These are phyloP conservation scores for Paralagenidium karlingii DNA, from an alignment of 352 stramenopile species.

Conservation along the genomic window DNA sequence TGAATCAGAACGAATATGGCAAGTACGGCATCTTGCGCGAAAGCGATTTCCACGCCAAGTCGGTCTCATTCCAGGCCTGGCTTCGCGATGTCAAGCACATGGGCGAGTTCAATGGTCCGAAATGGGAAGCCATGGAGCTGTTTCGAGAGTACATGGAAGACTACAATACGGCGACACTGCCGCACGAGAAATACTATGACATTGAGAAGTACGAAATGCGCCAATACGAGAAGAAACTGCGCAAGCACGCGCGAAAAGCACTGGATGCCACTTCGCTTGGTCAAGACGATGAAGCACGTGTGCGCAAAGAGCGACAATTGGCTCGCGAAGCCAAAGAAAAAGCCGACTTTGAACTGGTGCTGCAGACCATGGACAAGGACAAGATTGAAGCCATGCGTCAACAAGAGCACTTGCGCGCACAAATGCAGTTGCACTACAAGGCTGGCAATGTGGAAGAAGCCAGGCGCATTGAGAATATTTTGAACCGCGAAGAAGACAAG, in stretches of 20 bases:
- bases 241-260: slow-evolving; percentile 13
- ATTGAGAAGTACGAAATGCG: slow-evolving; percentile 96
- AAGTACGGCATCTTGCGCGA: slow-evolving; percentile 94
- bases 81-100: slow-evolving; percentile 89
- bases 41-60: slow-evolving; percentile 85
- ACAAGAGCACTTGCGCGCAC: slow-evolving; percentile 63
- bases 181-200: slow-evolving; percentile 97
- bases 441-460: slow-evolving; percentile 75
- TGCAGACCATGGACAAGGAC: slow-evolving; percentile 74
- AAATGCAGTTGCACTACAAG: slow-evolving; percentile 89
- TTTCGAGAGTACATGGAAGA: slow-evolving; percentile 94
- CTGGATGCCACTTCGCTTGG: background rate
- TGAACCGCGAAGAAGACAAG: slow-evolving; percentile 24
- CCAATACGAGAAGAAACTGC: slow-evolving; percentile 80
- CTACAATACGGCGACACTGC: slow-evolving; percentile 96
- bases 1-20: slow-evolving; percentile 90
- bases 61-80: slow-evolving; percentile 92
- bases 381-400: slow-evolving; percentile 83
- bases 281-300: slow-evolving; percentile 37
- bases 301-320: slow-evolving; percentile 41
- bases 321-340: slow-evolving; percentile 43
- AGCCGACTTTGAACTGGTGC: slow-evolving; percentile 58
- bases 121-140: slow-evolving; percentile 82
- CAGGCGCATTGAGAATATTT: slow-evolving; percentile 49
- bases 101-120: slow-evolving; percentile 68